phyloP scores from a whole-genome alignment of 2,329 filamentous ascomycete species.

The Echinosphaeria canescens region DNA sequence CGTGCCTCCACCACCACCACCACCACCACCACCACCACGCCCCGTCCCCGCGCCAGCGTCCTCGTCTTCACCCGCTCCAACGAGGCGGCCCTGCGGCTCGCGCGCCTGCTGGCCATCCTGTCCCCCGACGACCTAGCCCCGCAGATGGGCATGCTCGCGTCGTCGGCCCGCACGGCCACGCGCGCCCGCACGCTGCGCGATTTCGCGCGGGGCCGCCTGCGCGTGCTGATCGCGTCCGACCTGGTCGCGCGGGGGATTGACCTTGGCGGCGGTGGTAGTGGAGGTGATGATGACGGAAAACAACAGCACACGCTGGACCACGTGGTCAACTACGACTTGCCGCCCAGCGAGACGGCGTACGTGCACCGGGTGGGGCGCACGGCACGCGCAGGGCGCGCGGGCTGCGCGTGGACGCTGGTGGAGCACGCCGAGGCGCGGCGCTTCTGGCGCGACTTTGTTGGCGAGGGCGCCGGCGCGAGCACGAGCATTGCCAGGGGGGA shows the following conservation, averaged over 20 bases:
- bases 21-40: conserved; percentile 1
- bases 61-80: conserved; percentile 86
- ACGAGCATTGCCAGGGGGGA: conserved; percentile 13
- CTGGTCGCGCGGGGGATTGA: conserved; percentile 86
- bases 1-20: conserved; percentile 1
- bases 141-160: conserved; percentile 50
- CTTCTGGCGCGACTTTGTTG: conserved; percentile 75
- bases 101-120: conserved; percentile 52
- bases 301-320: conserved; percentile 52
- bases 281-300: too few relatives aligned
- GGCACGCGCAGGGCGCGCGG: conserved; percentile 55
- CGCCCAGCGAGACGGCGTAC: conserved; percentile 60
- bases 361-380: conserved; percentile 86
- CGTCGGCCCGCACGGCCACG: conserved; percentile 50
- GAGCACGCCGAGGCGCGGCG: conserved; percentile 66
- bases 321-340: conserved; percentile 88
- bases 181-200: conserved; percentile 44
- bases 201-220: conserved; percentile 35
- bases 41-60: conserved; percentile 17
- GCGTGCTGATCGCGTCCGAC: conserved; percentile 75
- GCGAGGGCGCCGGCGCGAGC: conserved; percentile 20
- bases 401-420: conserved; percentile 72
- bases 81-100: conserved; percentile 70
- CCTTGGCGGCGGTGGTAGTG: conserved; percentile 43
- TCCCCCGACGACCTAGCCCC: conserved; percentile 27